Base-by-base conservation (phyloP, 1,284 basidiomycete species). In the Ustilago sp. region DNA sequence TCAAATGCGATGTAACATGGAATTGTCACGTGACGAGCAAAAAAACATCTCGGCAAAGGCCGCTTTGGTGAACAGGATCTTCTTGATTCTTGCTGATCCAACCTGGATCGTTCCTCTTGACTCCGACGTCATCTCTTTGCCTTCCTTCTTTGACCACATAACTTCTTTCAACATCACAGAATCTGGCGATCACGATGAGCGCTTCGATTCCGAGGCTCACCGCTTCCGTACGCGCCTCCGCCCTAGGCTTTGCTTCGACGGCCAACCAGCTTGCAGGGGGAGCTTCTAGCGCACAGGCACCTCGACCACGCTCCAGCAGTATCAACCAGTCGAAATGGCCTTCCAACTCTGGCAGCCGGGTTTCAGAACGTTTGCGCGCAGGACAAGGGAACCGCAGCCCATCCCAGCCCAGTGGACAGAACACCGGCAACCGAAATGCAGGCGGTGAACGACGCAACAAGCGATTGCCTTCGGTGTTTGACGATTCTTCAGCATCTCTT, bases 381-480 rank as follows among this genome's bases (percentile, higher is more conserved):
- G 64, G 31, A 7, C 61, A 67, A 35, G 50, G 61, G 28, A 61
- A 32, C 9, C 61, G 53, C 2, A n/a, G 8, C 5, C 6, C 51
- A 13, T 8, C 56, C 1, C 57, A 54, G 17, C 28, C 31, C 11
- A 39, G 35, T 19, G 41, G 52, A 9, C 51, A 63, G 36, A 59
- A 51, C 36, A 50, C 13, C 31, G 43, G 54, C 59, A 71, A 63
- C 52, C 51, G 57, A 8, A 59, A 60, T 15, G 52, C 36, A 8
- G 58, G 61, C 43, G 52, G 61, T n/a, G 70, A 68, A n/a, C 64
- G 70, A 41, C 70, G 70, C 58, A 54, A 54, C 65, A 67, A 64
- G 51, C 65, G 70, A 8, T 36, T 73, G 43, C 65, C 70, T 13
- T 73, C 70, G 8, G 70, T 73, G 6, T 68, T 73, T 34, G 70